Percentiles rank a stretch among this genome's conserved stretches.
phyloP scores from a whole-genome alignment of 1,284 basidiomycete species.

The Irpex rosettiformis region DNA sequence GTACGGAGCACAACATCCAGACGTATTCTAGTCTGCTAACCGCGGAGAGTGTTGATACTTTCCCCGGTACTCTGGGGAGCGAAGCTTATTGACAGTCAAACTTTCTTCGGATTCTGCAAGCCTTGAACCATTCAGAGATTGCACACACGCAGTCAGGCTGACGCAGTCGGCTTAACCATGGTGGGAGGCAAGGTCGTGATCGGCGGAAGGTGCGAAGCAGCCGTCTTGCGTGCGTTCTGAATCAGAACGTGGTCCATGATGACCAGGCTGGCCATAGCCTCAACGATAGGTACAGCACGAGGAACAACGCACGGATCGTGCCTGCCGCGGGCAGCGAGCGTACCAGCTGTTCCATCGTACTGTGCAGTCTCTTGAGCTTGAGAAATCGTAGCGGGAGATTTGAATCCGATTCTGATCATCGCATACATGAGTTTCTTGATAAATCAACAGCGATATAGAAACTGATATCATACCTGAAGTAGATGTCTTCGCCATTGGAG shows the following conservation, averaged over 20 bases:
- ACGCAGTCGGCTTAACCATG: conserved; percentile 61
- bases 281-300: conserved; percentile 96
- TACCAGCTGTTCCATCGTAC: conserved; percentile 89
- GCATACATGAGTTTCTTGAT: background rate
- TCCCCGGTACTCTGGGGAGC: background rate
- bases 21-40: background rate
- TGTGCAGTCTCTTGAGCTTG: conserved; percentile 88
- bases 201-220: conserved; percentile 65
- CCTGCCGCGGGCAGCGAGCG: conserved; percentile 86
- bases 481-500: conserved; percentile 96
- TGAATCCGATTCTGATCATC: conserved; percentile 82
- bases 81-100: background rate
- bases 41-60: background rate
- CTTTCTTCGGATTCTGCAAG: background rate
- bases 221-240: conserved; percentile 77
- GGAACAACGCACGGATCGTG: conserved; percentile 99
- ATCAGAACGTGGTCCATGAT: conserved; percentile 91
- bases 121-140: background rate
- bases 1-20: background rate
- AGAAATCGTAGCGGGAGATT: conserved; percentile 97
- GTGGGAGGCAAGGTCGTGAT: conserved; percentile 85
- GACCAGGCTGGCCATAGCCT: conserved; percentile 95
- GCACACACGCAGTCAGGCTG: background rate
- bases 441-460: background rate
- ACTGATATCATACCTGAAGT: conserved; percentile 73